phyloP scores from a whole-genome alignment of 148 eudicot genomes.

The Bassia scoparia region DNA sequence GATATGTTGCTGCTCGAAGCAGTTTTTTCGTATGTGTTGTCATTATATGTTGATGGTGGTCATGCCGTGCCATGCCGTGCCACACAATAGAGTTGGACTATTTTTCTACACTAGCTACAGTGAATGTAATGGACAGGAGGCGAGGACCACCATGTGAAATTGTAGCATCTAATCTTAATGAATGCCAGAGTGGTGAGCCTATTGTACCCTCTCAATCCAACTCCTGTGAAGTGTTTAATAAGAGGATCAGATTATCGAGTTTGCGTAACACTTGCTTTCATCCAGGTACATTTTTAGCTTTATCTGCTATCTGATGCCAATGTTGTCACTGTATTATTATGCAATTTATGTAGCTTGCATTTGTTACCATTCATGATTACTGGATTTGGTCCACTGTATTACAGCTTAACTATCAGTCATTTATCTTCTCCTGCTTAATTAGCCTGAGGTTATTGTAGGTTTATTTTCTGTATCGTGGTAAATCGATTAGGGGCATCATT shows the following conservation, averaged over 20 bases:
- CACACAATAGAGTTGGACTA: too few species aligned
- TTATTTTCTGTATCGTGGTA: too few species aligned
- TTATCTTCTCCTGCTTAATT: neutral
- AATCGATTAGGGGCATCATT: too few species aligned
- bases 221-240: neutral
- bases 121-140: constrained; percentile 17
- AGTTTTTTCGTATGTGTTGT: constrained; percentile 16
- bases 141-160: constrained; percentile 36
- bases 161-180: constrained; percentile 10
- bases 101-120: constrained; percentile 12
- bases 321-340: constrained; percentile 12
- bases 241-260: constrained; percentile 14
- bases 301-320: constrained; percentile 5
- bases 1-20: constrained; percentile 25
- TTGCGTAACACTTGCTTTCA: neutral
- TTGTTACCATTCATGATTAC: neutral
- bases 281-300: constrained; percentile 12
- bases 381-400: neutral
- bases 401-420: neutral
- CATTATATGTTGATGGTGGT: constrained; percentile 4
- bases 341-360: neutral
- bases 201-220: constrained; percentile 12
- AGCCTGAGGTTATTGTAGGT: too few species aligned
- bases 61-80: constrained; percentile 9
- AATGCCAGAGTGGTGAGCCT: constrained; percentile 13